These are phyloP conservation scores for Penicillium sp. DNA, from an alignment of 2,329 filamentous ascomycete genomes.

Conservation along the genomic window DNA sequence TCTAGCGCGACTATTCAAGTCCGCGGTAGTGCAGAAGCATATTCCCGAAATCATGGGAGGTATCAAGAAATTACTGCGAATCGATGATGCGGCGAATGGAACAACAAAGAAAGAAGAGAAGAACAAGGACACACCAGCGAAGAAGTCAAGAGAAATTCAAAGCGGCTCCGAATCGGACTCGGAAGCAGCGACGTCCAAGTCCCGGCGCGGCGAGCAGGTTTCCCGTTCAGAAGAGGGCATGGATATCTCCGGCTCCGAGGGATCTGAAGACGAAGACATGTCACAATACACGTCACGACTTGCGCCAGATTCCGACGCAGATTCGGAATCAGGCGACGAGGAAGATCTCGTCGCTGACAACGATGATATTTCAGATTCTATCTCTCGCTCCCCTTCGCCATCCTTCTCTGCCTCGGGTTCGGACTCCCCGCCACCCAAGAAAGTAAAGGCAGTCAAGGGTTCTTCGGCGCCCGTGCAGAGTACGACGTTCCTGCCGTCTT, in stretches of 20 bases:
- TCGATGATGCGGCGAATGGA: slow-evolving; percentile 27
- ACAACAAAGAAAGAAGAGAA: slow-evolving; percentile 14
- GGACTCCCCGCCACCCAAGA: slow-evolving; percentile 24
- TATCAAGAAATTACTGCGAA: slow-evolving; percentile 39
- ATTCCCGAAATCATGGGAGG: slow-evolving; percentile 47
- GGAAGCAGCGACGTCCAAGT: slow-evolving; percentile 3
- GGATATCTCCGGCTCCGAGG: slow-evolving; percentile 27
- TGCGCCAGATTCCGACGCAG: slow-evolving; percentile 29
- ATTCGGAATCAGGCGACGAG: slow-evolving; percentile 27
- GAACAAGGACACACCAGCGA: slow-evolving; percentile 12
- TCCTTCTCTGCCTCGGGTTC: slow-evolving; percentile 14
- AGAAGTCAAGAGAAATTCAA: slow-evolving; percentile 9
- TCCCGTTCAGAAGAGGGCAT: slow-evolving; percentile 7
- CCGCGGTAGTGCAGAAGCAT: slow-evolving; percentile 55
- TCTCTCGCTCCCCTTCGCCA: slow-evolving; percentile 36
- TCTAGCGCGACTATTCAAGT: slow-evolving; percentile 57
- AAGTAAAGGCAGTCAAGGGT: slow-evolving; percentile 22
- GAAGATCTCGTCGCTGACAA: slow-evolving; percentile 21
- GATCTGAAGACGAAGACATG: slow-evolving; percentile 29
- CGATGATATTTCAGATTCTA: slow-evolving; percentile 33
- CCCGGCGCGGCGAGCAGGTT: slow-evolving; percentile 7
- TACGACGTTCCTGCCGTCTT: slow-evolving; percentile 59
- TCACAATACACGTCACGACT: slow-evolving; percentile 35
- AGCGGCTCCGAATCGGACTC: slow-evolving; percentile 15
- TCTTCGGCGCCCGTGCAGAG: slow-evolving; percentile 24